Percentiles rank a stretch among this genome's conserved stretches.
Evolutionary conservation across 176 grass and related monocot genomes (phyloP).

Genomic region (Aegilops speltoides): DNA sequence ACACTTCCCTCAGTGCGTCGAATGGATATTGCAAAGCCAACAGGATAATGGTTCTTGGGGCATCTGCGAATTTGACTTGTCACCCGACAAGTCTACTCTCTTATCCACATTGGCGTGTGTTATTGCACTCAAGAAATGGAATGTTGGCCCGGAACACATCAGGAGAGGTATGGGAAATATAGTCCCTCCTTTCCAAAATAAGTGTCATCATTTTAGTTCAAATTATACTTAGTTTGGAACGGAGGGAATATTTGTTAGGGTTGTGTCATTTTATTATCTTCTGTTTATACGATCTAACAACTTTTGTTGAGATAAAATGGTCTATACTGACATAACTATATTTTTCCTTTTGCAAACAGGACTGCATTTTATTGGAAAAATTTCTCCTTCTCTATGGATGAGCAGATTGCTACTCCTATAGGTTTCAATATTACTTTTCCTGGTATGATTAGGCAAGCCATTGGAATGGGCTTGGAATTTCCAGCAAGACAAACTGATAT

Average conservation of each 20-base stretch:
- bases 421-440: constrained; percentile 55
- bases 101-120: constrained; percentile 55
- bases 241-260: no score
- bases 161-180: constrained; percentile 34
- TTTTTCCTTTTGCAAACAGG: neutral
- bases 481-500: constrained; percentile 21
- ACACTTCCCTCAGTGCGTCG: constrained; percentile 33
- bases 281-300: no score
- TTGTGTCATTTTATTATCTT: no score
- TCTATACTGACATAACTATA: no score
- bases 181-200: no score
- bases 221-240: no score
- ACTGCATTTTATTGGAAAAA: no score
- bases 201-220: no score
- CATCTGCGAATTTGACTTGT: neutral
- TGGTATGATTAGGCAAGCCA: constrained; percentile 40
- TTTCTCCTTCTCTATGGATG: no score
- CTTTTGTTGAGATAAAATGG: no score
- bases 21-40: constrained; percentile 28
- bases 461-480: constrained; percentile 17
- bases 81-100: constrained; percentile 37
- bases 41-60: constrained; percentile 58
- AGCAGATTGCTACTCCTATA: no score
- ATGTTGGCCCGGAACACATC: constrained; percentile 46
- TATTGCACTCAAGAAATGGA: constrained; percentile 55